phyloP scores from a whole-genome alignment of 768 basidiomycete genomes.

The Termitomyces sp. region DNA sequence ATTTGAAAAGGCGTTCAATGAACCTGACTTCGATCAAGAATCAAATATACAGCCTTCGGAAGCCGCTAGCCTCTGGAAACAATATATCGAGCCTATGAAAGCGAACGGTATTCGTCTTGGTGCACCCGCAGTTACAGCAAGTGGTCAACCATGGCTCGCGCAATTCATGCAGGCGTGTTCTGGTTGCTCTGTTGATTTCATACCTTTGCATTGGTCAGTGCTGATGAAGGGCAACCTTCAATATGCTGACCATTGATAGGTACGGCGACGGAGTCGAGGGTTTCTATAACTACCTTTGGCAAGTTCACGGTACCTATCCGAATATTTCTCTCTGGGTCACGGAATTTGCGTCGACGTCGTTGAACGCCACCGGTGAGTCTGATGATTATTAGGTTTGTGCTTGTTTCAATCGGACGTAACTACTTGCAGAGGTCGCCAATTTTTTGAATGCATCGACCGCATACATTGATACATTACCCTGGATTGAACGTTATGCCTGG shows the following conservation, averaged over 20 bases:
- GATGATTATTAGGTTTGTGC: background rate
- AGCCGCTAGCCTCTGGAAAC: conserved; percentile 53
- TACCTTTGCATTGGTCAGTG: conserved; percentile 43
- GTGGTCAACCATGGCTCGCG: conserved; percentile 50
- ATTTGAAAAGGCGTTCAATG: conserved; percentile 29
- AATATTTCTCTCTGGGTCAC: conserved; percentile 58
- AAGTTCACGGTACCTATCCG: conserved; percentile 46
- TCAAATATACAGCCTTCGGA: conserved; percentile 39
- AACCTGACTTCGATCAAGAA: conserved; percentile 52
- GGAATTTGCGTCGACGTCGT: conserved; percentile 54
- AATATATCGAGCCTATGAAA: conserved; percentile 52
- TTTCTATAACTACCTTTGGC: conserved; percentile 51
- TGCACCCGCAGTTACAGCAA: conserved; percentile 52
- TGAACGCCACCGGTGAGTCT: conserved; percentile 33
- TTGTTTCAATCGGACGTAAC: background rate
- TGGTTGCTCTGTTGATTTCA: conserved; percentile 44
- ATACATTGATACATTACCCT: conserved; percentile 50
- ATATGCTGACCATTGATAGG: conserved; percentile 32
- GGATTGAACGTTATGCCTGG: conserved; percentile 63
- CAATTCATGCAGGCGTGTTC: conserved; percentile 50
- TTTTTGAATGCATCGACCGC: conserved; percentile 57
- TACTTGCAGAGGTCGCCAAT: conserved; percentile 34
- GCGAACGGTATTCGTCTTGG: conserved; percentile 45
- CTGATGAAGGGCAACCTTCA: conserved; percentile 13
- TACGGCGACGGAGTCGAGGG: conserved; percentile 53